Evolutionary conservation across 768 basidiomycete genomes (phyloP), one percentile per base, ranked within the genome.

Genomic region (Mycena sanguinolenta): DNA sequence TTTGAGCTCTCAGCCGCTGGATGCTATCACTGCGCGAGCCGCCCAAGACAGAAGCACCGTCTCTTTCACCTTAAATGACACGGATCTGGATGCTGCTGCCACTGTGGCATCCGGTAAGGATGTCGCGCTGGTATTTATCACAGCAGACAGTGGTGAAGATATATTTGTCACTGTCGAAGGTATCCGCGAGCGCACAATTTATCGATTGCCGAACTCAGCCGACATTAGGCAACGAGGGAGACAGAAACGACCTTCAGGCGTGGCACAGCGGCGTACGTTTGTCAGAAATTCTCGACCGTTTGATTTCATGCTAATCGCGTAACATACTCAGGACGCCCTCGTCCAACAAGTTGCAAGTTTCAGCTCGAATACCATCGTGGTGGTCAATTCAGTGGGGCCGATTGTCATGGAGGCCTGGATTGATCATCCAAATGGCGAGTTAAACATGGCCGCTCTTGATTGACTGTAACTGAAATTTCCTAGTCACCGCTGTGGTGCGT

Each of bases 321-420:
- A 44, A 44, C 42, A 44, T 44, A 44, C 39, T 6, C 38, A 86
- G 84, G 80, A 87, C 75, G 81, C 84, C 27, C 76, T 89, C 63
- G 83, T 90, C 81, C 30, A 90, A 87, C 74, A 75, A 83, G 89
- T 89, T 23, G 90, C 91, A 2, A 78, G 79, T 42, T 81, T 81
- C 30, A 90, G 88, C 74, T 75, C 84, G 27, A 86, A 88, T 73
- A 91, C 90, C 1, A 82, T 94, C 36, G 92, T 93, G 44, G 86
- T 93, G 13, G 84, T 92, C 3, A 89, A 93, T 76, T 85, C 86
- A 17, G 90, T 91, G 49, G 92, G 92, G 0, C 85, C 88, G 1
- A 86, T 91, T 52, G 81, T 83, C 30, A 79, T 87, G 78, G 87
- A 91, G 76, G 71, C 84, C n/a, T 91, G 90, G 88, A 87, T 89